Evolutionary conservation across 768 basidiomycete species (phyloP), one percentile per base, ranked within the genome.

Genomic region (Mycena crocata): DNA sequence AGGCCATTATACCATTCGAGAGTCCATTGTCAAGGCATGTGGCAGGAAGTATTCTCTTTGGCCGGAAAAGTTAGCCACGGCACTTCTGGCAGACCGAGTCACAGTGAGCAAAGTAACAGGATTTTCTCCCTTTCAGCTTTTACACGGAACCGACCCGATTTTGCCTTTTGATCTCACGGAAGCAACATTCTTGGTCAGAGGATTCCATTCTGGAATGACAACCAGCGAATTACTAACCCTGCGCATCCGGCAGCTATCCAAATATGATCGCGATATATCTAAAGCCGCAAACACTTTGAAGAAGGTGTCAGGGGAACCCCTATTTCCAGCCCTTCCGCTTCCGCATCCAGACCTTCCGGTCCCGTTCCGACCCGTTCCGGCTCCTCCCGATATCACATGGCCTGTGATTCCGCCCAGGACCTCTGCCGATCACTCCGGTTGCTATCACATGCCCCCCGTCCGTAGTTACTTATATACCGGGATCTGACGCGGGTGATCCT

Each of bases 1-100:
- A 24, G 71, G 76, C 17, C 81, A 82, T 37, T 74, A 64, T n/a
- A 73, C 57, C 3, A 62, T 81, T 5, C 35, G 79, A 5, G 78
- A 81, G 58, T 75, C 76, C 0, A 40, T 81, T 12, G 56, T 81
- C 1, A 78, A 78, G 37, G 28, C 72, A 1, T 76, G 74, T 50
- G 39, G 70, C n/a, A 1, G 70, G 71, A 12, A 52, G 73, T 2
- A 51, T 69, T 0, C 17, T 24, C 0, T 23, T 57, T 21, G 79
- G 78, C 77, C 74, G 72, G 12, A 51, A 66, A 5, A 54, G 28
- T 21, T 74, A 0, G 73, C 70, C 0, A 45, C 50, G 10, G 77
- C 69, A 2, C 51, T 75, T 10, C 74, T 72, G 61, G 72, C 77
- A 0, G 74, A 79, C 26, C 34, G 48, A 1, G 63, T 75, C 2